Conservation (phyloP, 2,329 filamentous ascomycete species). For the Aaosphaeria pasadenensis region DNA sequence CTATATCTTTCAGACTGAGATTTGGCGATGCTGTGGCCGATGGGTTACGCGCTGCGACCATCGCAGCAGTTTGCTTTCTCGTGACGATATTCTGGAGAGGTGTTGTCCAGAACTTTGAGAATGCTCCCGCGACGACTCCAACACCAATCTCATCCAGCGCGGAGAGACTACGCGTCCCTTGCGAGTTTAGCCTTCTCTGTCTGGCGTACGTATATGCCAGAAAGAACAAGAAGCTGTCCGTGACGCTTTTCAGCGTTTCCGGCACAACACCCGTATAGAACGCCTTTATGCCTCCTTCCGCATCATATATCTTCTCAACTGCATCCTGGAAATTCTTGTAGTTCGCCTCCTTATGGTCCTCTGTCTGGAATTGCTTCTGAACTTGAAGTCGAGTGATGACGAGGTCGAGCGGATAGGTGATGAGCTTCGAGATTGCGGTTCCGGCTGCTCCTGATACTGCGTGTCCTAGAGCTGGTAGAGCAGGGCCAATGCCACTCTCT, state of each 20-base stretch:
- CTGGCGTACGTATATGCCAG: conserved; percentile 68
- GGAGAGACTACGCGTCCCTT: conserved; percentile 46
- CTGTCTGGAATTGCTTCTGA: conserved; percentile 57
- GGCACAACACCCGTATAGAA: conserved; percentile 56
- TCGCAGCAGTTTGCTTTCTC: conserved; percentile 69
- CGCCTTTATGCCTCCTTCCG: conserved; percentile 66
- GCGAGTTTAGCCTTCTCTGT: conserved; percentile 37
- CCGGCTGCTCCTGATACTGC: conserved; percentile 76
- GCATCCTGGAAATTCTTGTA: conserved; percentile 69
- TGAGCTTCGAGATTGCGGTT: conserved; percentile 73
- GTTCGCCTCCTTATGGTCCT: conserved; percentile 40
- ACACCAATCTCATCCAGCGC: conserved; percentile 71
- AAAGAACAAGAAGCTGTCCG: conserved; percentile 84
- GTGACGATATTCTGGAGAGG: conserved; percentile 81
- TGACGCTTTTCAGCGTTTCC: conserved; percentile 46
- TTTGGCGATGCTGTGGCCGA: conserved; percentile 24
- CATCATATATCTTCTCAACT: conserved; percentile 64
- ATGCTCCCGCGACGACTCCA: conserved; percentile 70
- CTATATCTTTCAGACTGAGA: conserved; percentile 54
- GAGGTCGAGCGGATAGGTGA: conserved; percentile 78
- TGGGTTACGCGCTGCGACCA: conserved; percentile 43
- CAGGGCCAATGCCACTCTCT: conserved; percentile 38
- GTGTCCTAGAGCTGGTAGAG: conserved; percentile 74
- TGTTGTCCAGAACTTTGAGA: conserved; percentile 72
- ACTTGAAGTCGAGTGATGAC: conserved; percentile 80